Evolutionary conservation across 805 yeast genomes (phyloP).

Genomic region (Saturnispora gosingensis): DNA sequence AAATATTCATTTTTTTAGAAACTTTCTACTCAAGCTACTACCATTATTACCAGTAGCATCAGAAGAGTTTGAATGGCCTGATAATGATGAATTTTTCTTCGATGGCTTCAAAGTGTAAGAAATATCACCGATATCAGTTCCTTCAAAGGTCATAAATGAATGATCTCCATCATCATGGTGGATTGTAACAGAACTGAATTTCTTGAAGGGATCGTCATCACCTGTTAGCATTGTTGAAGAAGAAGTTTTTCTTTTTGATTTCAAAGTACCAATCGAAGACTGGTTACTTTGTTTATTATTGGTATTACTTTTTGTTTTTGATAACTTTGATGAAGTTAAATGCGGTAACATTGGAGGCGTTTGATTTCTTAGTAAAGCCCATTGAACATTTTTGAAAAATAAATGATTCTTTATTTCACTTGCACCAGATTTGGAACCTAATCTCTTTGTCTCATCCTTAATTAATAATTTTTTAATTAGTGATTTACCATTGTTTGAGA

Average conservation of each 20-base stretch:
- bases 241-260: constrained; percentile 26
- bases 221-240: constrained; percentile 16
- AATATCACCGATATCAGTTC: constrained; percentile 42
- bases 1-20: constrained; percentile 20
- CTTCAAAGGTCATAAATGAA: constrained; percentile 40
- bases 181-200: constrained; percentile 78
- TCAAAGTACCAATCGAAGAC: constrained; percentile 37
- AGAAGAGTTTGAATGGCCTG: constrained; percentile 2
- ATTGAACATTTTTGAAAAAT: constrained; percentile 83
- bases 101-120: constrained; percentile 42
- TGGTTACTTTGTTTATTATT: constrained; percentile 15
- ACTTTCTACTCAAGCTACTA: constrained; percentile 15
- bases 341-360: constrained; percentile 95
- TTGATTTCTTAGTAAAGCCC: constrained; percentile 91
- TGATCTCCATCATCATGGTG: constrained; percentile 59
- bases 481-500: constrained; percentile 69
- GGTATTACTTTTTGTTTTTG: constrained; percentile 11
- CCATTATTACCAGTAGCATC: constrained; percentile 5
- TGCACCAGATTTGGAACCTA: constrained; percentile 93
- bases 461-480: constrained; percentile 72
- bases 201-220: constrained; percentile 64
- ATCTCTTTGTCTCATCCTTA: constrained; percentile 79
- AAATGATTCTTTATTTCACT: constrained; percentile 87
- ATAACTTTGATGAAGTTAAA: constrained; percentile 28
- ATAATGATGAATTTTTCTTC: constrained; percentile 17